These are phyloP conservation scores for Batrachochytrium dendrobatidis DNA, from an alignment of 371 early-diverging fungal genomes.

Conservation along the genomic window DNA sequence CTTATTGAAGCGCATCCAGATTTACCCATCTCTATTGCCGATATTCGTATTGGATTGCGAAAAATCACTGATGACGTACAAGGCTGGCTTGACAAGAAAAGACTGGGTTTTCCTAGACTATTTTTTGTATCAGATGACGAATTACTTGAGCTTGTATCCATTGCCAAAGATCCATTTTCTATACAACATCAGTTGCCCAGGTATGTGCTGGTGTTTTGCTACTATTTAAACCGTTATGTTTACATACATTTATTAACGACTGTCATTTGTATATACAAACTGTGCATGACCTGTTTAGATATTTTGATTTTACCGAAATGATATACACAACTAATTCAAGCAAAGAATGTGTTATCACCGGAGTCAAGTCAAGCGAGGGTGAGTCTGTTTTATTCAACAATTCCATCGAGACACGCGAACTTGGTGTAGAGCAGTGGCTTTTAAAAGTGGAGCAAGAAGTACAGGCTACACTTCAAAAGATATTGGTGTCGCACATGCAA, in stretches of 20 bases:
- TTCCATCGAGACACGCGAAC: background rate
- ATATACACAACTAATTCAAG: constrained; percentile 1
- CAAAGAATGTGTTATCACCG: constrained; percentile 5
- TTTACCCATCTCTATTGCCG: background rate
- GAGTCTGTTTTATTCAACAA: constrained; percentile 6
- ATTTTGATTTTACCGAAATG: constrained; percentile 6
- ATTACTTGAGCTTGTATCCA: constrained; percentile 9
- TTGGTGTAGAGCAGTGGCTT: constrained; percentile 12
- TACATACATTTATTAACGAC: no score
- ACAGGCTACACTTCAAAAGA: constrained; percentile 8
- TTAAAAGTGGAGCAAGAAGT: constrained; percentile 9
- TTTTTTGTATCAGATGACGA: constrained; percentile 16
- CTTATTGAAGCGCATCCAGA: constrained; percentile 8
- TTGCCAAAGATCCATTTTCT: constrained; percentile 7
- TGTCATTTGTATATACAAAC: no score
- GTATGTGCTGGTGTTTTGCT: constrained; percentile 5
- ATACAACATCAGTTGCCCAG: constrained; percentile 4
- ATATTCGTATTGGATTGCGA: constrained; percentile 7
- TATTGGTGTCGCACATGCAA: background rate
- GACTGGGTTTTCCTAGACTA: constrained; percentile 12
- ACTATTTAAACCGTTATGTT: background rate
- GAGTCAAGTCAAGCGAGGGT: background rate
- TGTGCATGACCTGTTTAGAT: no score
- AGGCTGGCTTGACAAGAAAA: constrained; percentile 15
- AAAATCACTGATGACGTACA: constrained; percentile 13